A percentile compares a stretch with the other conserved stretches of the same genome.
phyloP scores from a whole-genome alignment of 208 protist genomes.

The Acanthamoeba culbertsoni region DNA sequence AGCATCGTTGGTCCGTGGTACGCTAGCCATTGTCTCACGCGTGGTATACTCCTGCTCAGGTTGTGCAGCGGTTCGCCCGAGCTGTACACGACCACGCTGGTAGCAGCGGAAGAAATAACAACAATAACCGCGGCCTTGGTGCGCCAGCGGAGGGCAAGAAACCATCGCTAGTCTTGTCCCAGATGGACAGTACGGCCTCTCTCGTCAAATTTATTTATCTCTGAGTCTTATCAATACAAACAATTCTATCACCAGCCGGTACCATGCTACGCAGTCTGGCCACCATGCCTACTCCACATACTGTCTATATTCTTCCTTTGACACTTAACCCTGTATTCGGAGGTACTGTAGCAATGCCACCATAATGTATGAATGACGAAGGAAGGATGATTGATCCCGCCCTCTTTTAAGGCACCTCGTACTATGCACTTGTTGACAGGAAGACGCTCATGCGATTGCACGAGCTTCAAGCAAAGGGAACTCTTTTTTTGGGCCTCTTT shows the following conservation, averaged over 20 bases:
- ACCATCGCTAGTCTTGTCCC: neutral
- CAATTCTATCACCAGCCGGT: neutral
- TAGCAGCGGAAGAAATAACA: neutral
- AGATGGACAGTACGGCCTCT: neutral
- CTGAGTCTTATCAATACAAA: neutral
- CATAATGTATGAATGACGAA: neutral
- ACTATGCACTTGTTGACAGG: slow-evolving; percentile 20
- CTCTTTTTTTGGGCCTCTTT: slow-evolving; percentile 39
- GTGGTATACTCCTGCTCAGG: no score
- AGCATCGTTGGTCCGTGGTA: no score
- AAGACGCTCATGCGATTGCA: neutral
- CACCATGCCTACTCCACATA: neutral
- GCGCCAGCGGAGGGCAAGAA: neutral
- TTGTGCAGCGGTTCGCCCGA: neutral
- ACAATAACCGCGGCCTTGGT: neutral
- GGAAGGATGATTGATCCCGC: neutral
- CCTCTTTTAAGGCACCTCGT: neutral
- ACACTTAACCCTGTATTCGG: slow-evolving; percentile 31
- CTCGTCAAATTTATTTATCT: neutral
- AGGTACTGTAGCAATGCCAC: neutral
- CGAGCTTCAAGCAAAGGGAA: neutral
- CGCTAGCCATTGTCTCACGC: no score
- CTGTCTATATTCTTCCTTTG: neutral
- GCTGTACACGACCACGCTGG: neutral
- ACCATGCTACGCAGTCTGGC: neutral